Percentiles rank a stretch among this genome's conserved stretches.
These are phyloP conservation scores for Globisporangium viniferum DNA, from an alignment of 352 stramenopile genomes.

Conservation along the genomic window DNA sequence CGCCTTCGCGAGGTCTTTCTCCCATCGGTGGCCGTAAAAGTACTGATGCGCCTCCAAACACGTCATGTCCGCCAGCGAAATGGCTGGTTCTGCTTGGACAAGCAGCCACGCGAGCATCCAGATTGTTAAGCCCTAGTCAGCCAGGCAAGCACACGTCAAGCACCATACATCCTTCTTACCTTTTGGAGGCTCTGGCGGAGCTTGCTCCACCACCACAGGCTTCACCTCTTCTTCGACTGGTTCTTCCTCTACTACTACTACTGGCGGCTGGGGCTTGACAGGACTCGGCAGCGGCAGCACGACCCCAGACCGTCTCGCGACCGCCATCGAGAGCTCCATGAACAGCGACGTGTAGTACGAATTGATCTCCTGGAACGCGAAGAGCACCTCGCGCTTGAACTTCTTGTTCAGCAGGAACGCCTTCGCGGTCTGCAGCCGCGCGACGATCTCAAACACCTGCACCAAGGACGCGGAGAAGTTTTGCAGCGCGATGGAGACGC, in stretches of 20 bases:
- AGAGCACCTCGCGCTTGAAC: conserved; percentile 71
- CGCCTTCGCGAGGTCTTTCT: conserved; percentile 37
- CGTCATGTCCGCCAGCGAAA: conserved; percentile 23
- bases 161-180: background rate
- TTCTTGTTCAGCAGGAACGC: conserved; percentile 69
- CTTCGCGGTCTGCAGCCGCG: conserved; percentile 52
- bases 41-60: conserved; percentile 61
- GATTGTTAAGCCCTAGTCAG: background rate
- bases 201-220: conserved; percentile 4
- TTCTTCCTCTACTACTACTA: conserved; percentile 16
- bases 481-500: conserved; percentile 66
- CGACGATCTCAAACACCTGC: conserved; percentile 53
- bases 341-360: conserved; percentile 84
- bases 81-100: background rate
- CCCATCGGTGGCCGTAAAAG: conserved; percentile 58
- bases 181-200: background rate
- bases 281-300: conserved; percentile 48
- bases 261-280: conserved; percentile 17
- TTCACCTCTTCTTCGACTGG: background rate
- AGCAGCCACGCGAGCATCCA: background rate
- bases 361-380: conserved; percentile 85
- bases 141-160: background rate
- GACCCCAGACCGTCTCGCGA: conserved; percentile 48
- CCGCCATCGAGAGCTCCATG: conserved; percentile 76
- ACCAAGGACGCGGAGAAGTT: conserved; percentile 68